phyloP scores from a whole-genome alignment of 1,284 basidiomycete species.

The Austroboletus novae-zelandiae region DNA sequence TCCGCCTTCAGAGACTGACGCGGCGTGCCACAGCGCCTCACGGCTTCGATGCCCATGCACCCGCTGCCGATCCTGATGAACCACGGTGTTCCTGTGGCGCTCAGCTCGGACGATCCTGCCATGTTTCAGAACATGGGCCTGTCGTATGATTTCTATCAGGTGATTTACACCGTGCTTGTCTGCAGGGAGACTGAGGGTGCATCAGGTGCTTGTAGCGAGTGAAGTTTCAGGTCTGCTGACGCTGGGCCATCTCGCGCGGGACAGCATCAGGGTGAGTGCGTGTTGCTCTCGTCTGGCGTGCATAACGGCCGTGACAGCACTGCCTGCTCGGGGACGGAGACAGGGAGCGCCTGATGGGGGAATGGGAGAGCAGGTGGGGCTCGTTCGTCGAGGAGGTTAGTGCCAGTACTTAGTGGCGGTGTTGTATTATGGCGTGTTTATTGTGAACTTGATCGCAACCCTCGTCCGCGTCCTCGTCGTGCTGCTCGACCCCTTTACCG shows the following conservation, averaged over 20 bases:
- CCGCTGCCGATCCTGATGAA: constrained; percentile 67
- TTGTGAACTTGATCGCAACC: not conserved
- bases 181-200: not conserved
- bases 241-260: constrained; percentile 56
- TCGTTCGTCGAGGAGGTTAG: constrained; percentile 41
- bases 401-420: not conserved
- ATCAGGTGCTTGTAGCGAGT: constrained; percentile 56
- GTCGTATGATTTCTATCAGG: constrained; percentile 73
- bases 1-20: not conserved
- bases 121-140: constrained; percentile 78
- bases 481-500: not conserved
- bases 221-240: constrained; percentile 62
- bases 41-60: constrained; percentile 74
- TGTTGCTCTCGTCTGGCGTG: not conserved
- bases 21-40: constrained; percentile 42
- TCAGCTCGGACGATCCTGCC: constrained; percentile 72
- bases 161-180: constrained; percentile 12
- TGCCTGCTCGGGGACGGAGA: constrained; percentile 49
- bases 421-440: constrained; percentile 27
- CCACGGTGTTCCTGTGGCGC: constrained; percentile 64
- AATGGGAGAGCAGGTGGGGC: constrained; percentile 56
- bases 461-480: not conserved
- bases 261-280: constrained; percentile 56
- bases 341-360: constrained; percentile 42
- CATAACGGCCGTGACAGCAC: constrained; percentile 36